Evolutionary conservation across 768 basidiomycete species (phyloP).

Genomic region (Boletus rubroflammeus): DNA sequence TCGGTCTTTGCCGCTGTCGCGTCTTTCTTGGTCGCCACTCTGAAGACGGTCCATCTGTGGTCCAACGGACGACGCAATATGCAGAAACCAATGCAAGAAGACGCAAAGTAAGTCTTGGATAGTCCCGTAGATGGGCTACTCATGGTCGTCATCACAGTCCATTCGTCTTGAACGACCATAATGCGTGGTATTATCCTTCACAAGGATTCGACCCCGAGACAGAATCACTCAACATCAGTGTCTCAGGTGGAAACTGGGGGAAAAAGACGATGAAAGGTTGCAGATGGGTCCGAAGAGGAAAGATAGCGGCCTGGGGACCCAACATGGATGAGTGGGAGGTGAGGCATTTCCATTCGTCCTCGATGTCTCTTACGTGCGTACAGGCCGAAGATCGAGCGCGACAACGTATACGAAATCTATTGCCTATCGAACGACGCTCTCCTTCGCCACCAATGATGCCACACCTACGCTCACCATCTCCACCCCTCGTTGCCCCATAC

Average conservation of each 20-base stretch:
- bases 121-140: slow-evolving; percentile 3
- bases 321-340: slow-evolving; percentile 87
- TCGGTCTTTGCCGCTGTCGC: slow-evolving; percentile 26
- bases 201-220: slow-evolving; percentile 68
- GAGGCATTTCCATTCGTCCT: slow-evolving; percentile 2
- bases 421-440: slow-evolving; percentile 59
- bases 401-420: slow-evolving; percentile 67
- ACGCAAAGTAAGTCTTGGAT: slow-evolving; percentile 25
- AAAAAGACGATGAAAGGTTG: slow-evolving; percentile 72
- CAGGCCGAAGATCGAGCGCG: slow-evolving; percentile 82
- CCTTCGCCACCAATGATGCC: slow-evolving; percentile 71
- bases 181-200: slow-evolving; percentile 84
- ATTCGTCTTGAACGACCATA: slow-evolving; percentile 65
- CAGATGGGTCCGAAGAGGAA: slow-evolving; percentile 79
- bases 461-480: slow-evolving; percentile 75
- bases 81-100: slow-evolving; percentile 32
- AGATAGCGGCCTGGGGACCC: slow-evolving; percentile 82
- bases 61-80: slow-evolving; percentile 4
- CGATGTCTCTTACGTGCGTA: slow-evolving; percentile 7
- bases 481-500: slow-evolving; percentile 75
- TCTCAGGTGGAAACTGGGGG: slow-evolving; percentile 77
- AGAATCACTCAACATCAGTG: slow-evolving; percentile 46
- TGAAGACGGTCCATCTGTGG: neutral
- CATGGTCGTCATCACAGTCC: slow-evolving; percentile 22
- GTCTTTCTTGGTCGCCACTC: neutral